Evolutionary conservation across 257 asterid species (phyloP).

Genomic region (Solanum phureja): DNA sequence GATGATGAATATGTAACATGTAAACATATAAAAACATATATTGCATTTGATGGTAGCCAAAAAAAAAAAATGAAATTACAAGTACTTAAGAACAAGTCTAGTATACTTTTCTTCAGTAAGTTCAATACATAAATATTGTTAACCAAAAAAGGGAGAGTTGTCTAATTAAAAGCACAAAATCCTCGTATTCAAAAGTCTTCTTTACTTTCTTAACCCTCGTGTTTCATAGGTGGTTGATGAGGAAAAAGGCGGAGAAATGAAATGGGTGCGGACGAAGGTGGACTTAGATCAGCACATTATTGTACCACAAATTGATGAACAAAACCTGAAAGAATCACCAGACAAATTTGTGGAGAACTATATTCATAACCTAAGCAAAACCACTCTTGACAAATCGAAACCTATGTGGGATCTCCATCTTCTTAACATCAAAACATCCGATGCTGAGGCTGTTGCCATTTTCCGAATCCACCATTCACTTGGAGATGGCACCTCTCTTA

Average conservation of each 20-base stretch:
- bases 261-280: slow-evolving; percentile 23
- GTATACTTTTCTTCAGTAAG: no score
- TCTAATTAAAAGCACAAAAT: neutral
- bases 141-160: neutral
- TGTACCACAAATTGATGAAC: neutral
- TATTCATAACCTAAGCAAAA: slow-evolving; percentile 17
- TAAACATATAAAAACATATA: neutral
- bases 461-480: slow-evolving; percentile 28
- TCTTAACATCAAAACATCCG: slow-evolving; percentile 14
- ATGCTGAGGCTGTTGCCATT: slow-evolving; percentile 10
- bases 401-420: slow-evolving; percentile 38
- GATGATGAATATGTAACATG: neutral
- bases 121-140: no score
- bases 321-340: neutral
- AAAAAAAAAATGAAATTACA: neutral
- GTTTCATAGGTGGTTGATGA: slow-evolving; percentile 13
- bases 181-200: neutral
- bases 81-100: no score
- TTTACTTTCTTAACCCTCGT: neutral
- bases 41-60: neutral
- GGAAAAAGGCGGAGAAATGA: slow-evolving; percentile 9
- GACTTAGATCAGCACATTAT: slow-evolving; percentile 18
- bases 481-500: slow-evolving; percentile 26
- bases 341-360: slow-evolving; percentile 26
- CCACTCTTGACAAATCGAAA: slow-evolving; percentile 16